Evolutionary conservation across 2,329 filamentous ascomycete species (phyloP), one percentile per base, ranked within the genome.

Genomic region (Fusarium heterosporum): DNA sequence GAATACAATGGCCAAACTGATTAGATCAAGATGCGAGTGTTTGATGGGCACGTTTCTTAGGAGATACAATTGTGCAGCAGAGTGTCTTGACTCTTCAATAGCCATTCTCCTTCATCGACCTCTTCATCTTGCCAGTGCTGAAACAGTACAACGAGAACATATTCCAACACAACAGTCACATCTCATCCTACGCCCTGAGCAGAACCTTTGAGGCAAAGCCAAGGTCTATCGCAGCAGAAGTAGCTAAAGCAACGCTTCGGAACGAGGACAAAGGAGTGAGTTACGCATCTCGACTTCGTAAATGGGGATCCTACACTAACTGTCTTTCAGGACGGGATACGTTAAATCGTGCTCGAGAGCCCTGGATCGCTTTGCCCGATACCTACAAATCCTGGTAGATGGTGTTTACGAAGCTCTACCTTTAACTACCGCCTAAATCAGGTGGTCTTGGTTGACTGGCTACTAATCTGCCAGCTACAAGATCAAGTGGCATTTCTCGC

Each of bases 401-500:
- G 2, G 12, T 34, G 28, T 17, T 19, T 4, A 13, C 4, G 16
- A 11, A 39, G n/a, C 19, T 25, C 22, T 26, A n/a, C 9, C 12
- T 22, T 22, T 4, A 22, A 22, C 22, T 22, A 22, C 22, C 6
- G 22, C 22, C 22, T 22, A 22, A 17, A 4, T n/a, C 9, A 5
- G 9, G 7, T 5, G n/a, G 14, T 42, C 9, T 32, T n/a, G 6
- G 40, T 32, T 34, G 30, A 36, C 28, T 30, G 22, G 47, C 5
- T 7, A 13, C 12, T 47, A 16, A 42, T 17, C 36, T 52, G 11
- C 17, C 30, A 45, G 38, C 45, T 47, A 29, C 47, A 26, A 39
- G 16, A 36, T n/a, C 16, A 34, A 51, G 56, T 49, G 50, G 30
- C 55, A 68, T 51, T 52, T 57, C 51, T 48, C 39, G 55, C 51